Evolutionary conservation across 2,329 filamentous ascomycete genomes (phyloP), one percentile per base, ranked within the genome.

Genomic region (Ascocoryne sarcoides): DNA sequence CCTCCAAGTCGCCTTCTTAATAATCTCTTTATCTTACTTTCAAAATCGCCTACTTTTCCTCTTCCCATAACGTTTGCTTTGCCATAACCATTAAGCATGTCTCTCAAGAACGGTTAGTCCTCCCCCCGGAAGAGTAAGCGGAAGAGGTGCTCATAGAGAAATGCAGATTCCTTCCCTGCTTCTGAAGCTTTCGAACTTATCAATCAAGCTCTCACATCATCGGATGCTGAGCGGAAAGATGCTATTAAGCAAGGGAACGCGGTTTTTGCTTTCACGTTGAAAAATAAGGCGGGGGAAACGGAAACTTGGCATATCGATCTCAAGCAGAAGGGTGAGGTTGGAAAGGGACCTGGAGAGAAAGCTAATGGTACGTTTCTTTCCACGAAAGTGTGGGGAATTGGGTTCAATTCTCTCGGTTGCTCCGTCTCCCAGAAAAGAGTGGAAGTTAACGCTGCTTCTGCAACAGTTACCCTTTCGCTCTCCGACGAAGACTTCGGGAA

Each of bases 301-400:
- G 79, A 86, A 58, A 84, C 78, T 67, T 98, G 92, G 92, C 78
- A 93, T 69, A 85, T 98, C 54, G 92, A 98, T 63, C 78, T 98
- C 47, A 95, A 95, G 74, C 76, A 93, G 58, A 83, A 81, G 47
- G 92, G 92, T 49, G 75, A 74, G 41, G 89, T 95, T 31, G 83
- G 75, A 55, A 82, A 83, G 60, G 92, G 92, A 41, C 62, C 75
- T 18, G 83, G 82, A 54, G 76, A 75, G 53, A 95, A 95, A 70
- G 80, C 90, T 30, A 86, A 80, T 61, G 85, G 87, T 93, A 62
- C 58, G 77, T 65, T 19, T 28, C 12, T 30, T 19, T 14, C 18
- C n/a, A 14, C 12, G 7, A 26, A 26, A 17, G 3, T 5, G 31
- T 33, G 31, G 8, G 10, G 21, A 32, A 7, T 21, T 32, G 37